Evolutionary conservation across 768 basidiomycete genomes (phyloP), one percentile per base, ranked within the genome.

Genomic region (Trichaptum fuscoviolaceum): DNA sequence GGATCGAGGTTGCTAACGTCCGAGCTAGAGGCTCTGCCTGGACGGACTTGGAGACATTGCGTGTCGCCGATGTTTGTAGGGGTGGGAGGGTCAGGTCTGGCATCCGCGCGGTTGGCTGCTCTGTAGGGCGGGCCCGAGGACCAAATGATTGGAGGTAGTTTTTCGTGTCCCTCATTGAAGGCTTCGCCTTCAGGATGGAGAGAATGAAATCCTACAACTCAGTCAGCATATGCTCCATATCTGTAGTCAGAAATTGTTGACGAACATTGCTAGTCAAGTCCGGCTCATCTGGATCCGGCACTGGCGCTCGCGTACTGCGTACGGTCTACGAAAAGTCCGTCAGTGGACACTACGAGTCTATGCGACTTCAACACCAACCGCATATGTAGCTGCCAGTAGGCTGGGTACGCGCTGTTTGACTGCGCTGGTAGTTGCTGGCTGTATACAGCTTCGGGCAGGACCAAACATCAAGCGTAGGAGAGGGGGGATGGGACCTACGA

Each of bases 61-160:
- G 36, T 42, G 36, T 26, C n/a, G 69, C 71, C 66, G 25, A 52
- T 57, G 42, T 71, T 57, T 57, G 70, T 74, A 35, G 66, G 69
- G 69, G 71, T 20, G 71, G 68, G 66, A 71, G 72, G 58, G 71
- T 66, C 67, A 66, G 73, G 68, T 70, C 71, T 12, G 77, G 66
- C 57, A 73, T 69, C 1, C 75, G 65, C 6, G 76, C 65, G 35
- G 72, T 73, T 60, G 75, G 69, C 67, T 67, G 73, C 35, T 75
- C 69, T 0, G 79, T 74, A 9, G 75, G 70, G 62, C 77, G 74
- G 65, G 85, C 85, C 34, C 87, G 86, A 23, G 87, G 85, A 7
- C 92, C 92, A 75, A 99, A 99, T n/a, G 89, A 93, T 30, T 89
- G 91, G 10, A 97, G 84, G 76, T 97, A 99, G 0, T 90, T 90